These are phyloP conservation scores for Pseudocercospora pini-densiflorae DNA, from an alignment of 2,329 filamentous ascomycete genomes.

Conservation along the genomic window DNA sequence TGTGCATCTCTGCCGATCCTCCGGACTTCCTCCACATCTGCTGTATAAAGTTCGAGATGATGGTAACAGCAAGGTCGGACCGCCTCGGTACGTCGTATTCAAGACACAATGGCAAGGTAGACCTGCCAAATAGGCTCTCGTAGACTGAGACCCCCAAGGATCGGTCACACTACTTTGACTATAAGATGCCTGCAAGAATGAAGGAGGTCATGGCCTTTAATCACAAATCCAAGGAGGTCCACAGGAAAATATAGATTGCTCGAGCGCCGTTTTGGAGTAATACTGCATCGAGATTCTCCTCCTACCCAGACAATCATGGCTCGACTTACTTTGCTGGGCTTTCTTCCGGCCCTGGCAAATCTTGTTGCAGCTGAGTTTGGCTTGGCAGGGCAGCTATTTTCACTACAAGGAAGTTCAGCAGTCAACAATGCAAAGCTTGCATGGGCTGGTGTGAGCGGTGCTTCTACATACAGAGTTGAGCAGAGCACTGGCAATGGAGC, in stretches of 20 bases:
- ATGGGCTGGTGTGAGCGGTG: conserved; percentile 21
- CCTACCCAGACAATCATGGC: neutral
- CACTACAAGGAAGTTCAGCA: conserved; percentile 17
- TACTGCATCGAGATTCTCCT: neutral
- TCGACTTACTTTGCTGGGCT: neutral
- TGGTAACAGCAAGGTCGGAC: neutral
- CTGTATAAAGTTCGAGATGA: neutral
- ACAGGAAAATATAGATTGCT: neutral
- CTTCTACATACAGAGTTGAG: conserved; percentile 22
- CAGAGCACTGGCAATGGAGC: conserved; percentile 14
- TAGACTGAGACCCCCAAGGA: neutral
- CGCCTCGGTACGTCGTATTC: neutral
- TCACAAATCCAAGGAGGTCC: neutral
- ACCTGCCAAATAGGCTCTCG: neutral
- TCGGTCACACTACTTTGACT: neutral
- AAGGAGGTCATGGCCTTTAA: neutral
- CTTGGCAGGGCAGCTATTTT: conserved; percentile 27
- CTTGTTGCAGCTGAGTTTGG: conserved; percentile 21
- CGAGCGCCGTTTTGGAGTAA: neutral
- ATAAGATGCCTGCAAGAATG: neutral
- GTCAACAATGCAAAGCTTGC: conserved; percentile 28
- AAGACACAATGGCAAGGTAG: neutral
- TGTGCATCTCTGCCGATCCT: neutral
- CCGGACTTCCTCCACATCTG: neutral
- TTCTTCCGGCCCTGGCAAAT: conserved; percentile 13